Evolutionary conservation across 176 grass and related monocot genomes (phyloP).

Genomic region (Chloris gayana): DNA sequence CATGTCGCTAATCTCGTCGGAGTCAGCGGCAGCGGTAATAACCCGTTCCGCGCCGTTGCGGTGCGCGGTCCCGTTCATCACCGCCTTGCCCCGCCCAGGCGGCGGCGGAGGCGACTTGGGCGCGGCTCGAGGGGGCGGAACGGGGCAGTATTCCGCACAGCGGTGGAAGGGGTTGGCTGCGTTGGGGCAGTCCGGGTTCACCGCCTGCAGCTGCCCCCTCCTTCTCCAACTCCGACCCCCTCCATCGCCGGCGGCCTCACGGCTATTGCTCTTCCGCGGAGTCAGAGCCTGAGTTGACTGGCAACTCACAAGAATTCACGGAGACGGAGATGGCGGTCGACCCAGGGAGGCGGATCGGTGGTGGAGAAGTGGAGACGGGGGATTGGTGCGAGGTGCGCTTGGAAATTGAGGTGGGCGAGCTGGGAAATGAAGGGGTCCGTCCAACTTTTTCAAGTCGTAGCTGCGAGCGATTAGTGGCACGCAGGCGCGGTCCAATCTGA

Average conservation of each 20-base stretch:
- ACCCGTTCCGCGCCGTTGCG: constrained; percentile 25
- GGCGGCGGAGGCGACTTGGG: constrained; percentile 9
- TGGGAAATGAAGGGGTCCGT: neutral
- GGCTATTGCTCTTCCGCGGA: neutral
- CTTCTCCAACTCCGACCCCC: constrained; percentile 13
- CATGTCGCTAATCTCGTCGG: neutral
- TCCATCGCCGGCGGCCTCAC: constrained; percentile 28
- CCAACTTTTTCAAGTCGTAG: constrained; percentile 19
- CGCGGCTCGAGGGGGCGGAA: constrained; percentile 16
- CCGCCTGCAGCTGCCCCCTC: constrained; percentile 24
- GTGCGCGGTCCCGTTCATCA: constrained; percentile 57
- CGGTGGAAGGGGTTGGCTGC: constrained; percentile 64
- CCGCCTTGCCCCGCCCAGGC: neutral
- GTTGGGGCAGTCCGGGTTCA: constrained; percentile 63
- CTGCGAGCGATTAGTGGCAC: neutral
- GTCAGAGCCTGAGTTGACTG: neutral
- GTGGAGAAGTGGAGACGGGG: neutral
- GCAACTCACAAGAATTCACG: neutral
- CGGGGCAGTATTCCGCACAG: constrained; percentile 55
- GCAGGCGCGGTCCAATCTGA: constrained; percentile 8
- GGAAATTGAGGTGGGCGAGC: neutral
- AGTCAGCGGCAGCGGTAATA: neutral
- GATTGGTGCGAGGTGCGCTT: neutral
- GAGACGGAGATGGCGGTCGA: neutral
- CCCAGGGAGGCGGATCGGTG: neutral